Conservation (phyloP, 1,139 yeast genomes). For the Yamadazyma triangularis region DNA sequence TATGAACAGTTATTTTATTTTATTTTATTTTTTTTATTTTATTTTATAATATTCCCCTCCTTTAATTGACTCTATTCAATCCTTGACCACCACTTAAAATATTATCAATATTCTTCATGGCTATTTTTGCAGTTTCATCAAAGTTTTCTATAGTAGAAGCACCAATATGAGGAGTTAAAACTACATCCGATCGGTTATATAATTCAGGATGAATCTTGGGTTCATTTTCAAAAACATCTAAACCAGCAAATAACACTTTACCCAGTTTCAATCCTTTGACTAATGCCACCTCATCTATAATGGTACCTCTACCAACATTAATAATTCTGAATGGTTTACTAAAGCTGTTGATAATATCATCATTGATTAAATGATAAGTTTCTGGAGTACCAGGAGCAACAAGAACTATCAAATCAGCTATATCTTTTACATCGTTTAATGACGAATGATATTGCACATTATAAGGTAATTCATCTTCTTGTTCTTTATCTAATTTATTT, state of each 20-base stretch:
- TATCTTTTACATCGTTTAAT: conserved; percentile 26
- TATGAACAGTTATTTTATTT: too few species aligned
- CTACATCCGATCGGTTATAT: conserved; percentile 59
- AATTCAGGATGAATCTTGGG: conserved; percentile 54
- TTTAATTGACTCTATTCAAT: conserved; percentile 33
- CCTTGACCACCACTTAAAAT: conserved; percentile 32
- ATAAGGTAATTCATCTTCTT: conserved; percentile 38
- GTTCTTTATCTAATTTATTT: conserved; percentile 33
- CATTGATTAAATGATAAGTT: conserved; percentile 55
- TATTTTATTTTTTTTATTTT: too few species aligned
- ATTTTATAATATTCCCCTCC: too few species aligned
- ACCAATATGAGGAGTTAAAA: conserved; percentile 74
- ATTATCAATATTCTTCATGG: conserved; percentile 43
- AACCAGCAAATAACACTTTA: conserved; percentile 66
- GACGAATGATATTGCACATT: conserved; percentile 39
- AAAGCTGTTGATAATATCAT: conserved; percentile 43
- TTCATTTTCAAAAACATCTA: conserved; percentile 76
- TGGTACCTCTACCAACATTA: conserved; percentile 73
- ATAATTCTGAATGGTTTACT: conserved; percentile 56
- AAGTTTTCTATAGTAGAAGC: conserved; percentile 57
- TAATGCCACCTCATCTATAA: conserved; percentile 70
- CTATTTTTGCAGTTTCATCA: conserved; percentile 43
- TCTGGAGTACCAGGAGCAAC: conserved; percentile 65
- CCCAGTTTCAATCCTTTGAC: conserved; percentile 65
- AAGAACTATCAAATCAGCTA: conserved; percentile 58